Conservation (phyloP, 2,329 filamentous ascomycete species). For the Cadophora gregata region DNA sequence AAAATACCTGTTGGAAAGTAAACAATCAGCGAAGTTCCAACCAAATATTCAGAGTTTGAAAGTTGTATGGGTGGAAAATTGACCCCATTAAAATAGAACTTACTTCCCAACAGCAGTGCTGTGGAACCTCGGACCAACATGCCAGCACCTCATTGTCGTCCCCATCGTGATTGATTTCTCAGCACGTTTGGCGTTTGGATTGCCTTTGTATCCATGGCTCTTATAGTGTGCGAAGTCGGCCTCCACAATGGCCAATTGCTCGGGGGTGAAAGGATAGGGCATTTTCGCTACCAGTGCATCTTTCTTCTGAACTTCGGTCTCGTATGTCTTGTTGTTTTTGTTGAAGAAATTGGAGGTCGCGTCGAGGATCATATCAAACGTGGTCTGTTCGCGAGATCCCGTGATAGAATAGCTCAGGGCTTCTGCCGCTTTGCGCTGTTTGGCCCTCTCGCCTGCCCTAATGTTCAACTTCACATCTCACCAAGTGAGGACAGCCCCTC, state of each 20-base stretch:
- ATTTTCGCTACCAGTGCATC: background rate
- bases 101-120: slow-evolving; percentile 1
- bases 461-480: slow-evolving; percentile 3
- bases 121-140: background rate
- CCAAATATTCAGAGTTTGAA: too few species aligned
- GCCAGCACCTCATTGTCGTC: background rate
- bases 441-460: background rate
- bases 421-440: too few species aligned
- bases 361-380: background rate
- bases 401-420: too few species aligned
- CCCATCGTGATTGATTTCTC: background rate
- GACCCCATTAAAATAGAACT: background rate
- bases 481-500: background rate
- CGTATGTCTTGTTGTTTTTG: too few species aligned
- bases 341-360: background rate
- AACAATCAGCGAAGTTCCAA: too few species aligned
- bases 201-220: background rate
- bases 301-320: background rate
- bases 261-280: background rate
- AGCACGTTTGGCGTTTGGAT: background rate
- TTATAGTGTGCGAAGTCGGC: background rate
- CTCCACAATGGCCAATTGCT: background rate
- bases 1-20: background rate
- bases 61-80: too few species aligned
- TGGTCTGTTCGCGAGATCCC: background rate